phyloP scores from a whole-genome alignment of 1,284 basidiomycete genomes.

The Microbotryum intermedium region DNA sequence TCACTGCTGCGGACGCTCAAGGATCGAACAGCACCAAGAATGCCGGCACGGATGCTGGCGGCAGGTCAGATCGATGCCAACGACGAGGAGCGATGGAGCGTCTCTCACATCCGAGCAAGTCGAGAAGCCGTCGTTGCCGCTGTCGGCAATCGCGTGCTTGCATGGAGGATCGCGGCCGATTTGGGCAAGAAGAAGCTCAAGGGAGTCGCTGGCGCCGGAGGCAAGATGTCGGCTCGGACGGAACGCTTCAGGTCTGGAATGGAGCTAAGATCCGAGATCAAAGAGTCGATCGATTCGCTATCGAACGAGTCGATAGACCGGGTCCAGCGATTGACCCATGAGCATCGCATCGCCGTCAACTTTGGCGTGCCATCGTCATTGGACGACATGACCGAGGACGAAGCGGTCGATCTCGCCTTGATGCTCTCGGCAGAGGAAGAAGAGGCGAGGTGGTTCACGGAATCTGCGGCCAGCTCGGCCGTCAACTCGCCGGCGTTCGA shows the following conservation, averaged over 20 bases:
- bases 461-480: not conserved
- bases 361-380: conserved; percentile 23
- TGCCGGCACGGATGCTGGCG: conserved; percentile 26
- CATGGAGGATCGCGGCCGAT: conserved; percentile 23
- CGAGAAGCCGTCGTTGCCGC: conserved; percentile 28
- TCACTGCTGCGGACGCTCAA: conserved; percentile 28
- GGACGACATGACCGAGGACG: conserved; percentile 32
- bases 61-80: conserved; percentile 21
- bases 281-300: conserved; percentile 26
- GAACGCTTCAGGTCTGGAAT: not conserved
- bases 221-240: not conserved
- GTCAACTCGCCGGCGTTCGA: conserved; percentile 6
- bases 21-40: conserved; percentile 28
- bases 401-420: conserved; percentile 30
- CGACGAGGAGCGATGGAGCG: conserved; percentile 32
- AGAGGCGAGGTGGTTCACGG: conserved; percentile 13
- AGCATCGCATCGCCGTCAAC: conserved; percentile 5
- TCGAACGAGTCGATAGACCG: conserved; percentile 23
- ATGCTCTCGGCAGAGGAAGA: conserved; percentile 31
- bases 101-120: conserved; percentile 21
- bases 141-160: conserved; percentile 27
- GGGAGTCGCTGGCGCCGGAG: not conserved
- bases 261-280: no score
- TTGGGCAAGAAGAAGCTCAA: conserved; percentile 18
- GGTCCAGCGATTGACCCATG: conserved; percentile 8